phyloP scores from a whole-genome alignment of 257 asterid species.

The Jacaranda copaia region DNA sequence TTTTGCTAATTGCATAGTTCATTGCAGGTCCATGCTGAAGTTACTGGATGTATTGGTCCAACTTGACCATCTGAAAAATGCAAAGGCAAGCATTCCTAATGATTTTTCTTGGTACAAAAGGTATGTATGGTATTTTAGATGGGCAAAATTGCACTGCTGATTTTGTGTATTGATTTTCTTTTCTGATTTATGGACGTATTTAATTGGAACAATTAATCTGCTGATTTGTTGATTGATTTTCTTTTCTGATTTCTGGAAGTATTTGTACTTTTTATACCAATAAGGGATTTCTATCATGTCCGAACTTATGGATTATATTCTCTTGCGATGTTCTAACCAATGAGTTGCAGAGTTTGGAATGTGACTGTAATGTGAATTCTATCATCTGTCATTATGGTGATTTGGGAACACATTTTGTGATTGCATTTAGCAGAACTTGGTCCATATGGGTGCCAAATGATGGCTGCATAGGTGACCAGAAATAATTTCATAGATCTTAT shows the following conservation, averaged over 20 bases:
- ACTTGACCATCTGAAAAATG: constrained; percentile 99
- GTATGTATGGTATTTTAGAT: constrained; percentile 46
- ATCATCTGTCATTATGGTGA: neutral
- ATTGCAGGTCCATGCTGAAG: constrained; percentile 94
- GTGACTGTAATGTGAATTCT: constrained; percentile 15
- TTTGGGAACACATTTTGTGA: constrained; percentile 1
- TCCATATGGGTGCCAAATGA: constrained; percentile 11
- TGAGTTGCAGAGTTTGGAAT: neutral
- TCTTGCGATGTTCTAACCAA: constrained; percentile 23
- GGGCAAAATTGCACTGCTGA: neutral
- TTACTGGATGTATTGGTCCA: constrained; percentile 92
- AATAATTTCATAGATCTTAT: constrained; percentile 13
- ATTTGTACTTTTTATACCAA: neutral
- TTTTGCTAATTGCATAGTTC: constrained; percentile 34
- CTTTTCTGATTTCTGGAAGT: neutral
- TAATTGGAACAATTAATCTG: too few species aligned
- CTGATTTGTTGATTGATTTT: too few species aligned
- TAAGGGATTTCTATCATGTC: neutral
- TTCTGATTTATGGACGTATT: neutral
- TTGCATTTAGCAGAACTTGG: constrained; percentile 5
- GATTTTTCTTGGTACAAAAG: constrained; percentile 99
- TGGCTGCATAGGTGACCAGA: neutral
- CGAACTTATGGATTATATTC: neutral
- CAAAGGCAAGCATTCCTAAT: constrained; percentile 98
- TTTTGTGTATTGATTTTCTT: constrained; percentile 14